A percentile compares a stretch with the other conserved stretches of the same genome.
These are phyloP conservation scores for Debaryomycetaceae sp. DNA, from an alignment of 1,139 yeast genomes.

Conservation along the genomic window DNA sequence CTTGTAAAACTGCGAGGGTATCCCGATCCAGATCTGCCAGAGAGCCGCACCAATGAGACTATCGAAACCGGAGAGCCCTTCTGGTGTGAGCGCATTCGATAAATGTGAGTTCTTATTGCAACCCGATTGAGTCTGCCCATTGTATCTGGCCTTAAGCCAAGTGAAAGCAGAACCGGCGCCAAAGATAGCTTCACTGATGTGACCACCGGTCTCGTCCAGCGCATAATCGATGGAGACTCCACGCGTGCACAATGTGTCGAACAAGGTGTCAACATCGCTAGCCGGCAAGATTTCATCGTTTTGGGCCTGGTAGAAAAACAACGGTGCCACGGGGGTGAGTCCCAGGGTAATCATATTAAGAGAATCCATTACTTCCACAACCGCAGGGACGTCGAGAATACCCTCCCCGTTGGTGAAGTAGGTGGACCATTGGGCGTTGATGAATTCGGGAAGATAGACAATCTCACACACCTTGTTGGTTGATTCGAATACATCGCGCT, in stretches of 20 bases:
- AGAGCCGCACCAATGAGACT: too few species aligned
- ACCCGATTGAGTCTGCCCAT: too few species aligned
- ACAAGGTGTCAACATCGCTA: slow-evolving; percentile 8
- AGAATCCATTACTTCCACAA: slow-evolving; percentile 8
- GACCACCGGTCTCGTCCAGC: slow-evolving; percentile 10
- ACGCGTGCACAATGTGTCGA: slow-evolving; percentile 9
- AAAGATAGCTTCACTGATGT: slow-evolving; percentile 10
- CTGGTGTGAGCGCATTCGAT: too few species aligned
- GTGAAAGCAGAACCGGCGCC: slow-evolving; percentile 13
- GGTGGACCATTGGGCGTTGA: slow-evolving; percentile 10
- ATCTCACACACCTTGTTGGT: slow-evolving; percentile 10
- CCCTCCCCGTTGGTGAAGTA: slow-evolving; percentile 11
- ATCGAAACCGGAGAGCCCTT: too few species aligned
- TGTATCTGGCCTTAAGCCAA: slow-evolving; percentile 12
- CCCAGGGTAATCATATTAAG: slow-evolving; percentile 1
- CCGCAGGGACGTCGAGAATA: slow-evolving; percentile 13
- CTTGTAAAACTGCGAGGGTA: too few species aligned
- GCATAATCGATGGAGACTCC: slow-evolving; percentile 12
- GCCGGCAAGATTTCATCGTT: slow-evolving; percentile 12
- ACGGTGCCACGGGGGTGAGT: slow-evolving; percentile 11
- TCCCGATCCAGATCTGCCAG: too few species aligned
- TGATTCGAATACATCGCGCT: slow-evolving; percentile 2
- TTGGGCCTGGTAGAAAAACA: slow-evolving; percentile 11
- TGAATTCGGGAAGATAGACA: slow-evolving; percentile 1
- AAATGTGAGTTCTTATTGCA: too few species aligned